phyloP scores from a whole-genome alignment of 2,329 filamentous ascomycete genomes.

The Cladophialophora exuberans region DNA sequence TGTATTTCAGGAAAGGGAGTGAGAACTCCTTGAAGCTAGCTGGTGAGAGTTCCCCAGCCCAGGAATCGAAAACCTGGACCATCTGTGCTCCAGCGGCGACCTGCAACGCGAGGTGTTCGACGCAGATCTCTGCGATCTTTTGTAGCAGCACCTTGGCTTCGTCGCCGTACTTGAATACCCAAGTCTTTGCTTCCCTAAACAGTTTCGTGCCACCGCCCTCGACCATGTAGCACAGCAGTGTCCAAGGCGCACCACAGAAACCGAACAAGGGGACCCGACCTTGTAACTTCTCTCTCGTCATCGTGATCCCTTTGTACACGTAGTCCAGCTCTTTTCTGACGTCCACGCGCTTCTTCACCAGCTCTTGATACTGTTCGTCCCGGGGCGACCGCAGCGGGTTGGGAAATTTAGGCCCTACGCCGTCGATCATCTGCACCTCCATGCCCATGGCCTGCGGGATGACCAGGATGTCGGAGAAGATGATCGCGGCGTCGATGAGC shows the following conservation, averaged over 20 bases:
- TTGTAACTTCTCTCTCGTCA: slow-evolving; percentile 84
- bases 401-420: slow-evolving; percentile 94
- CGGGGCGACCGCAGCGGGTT: slow-evolving; percentile 76
- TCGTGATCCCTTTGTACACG: slow-evolving; percentile 91
- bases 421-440: slow-evolving; percentile 97
- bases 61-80: slow-evolving; percentile 96
- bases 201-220: slow-evolving; percentile 96
- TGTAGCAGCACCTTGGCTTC: slow-evolving; percentile 79
- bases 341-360: slow-evolving; percentile 79
- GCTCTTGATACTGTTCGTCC: slow-evolving; percentile 78
- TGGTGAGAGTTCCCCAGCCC: slow-evolving; percentile 92
- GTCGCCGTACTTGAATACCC: slow-evolving; percentile 87
- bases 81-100: slow-evolving; percentile 93
- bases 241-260: slow-evolving; percentile 97
- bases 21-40: slow-evolving; percentile 81
- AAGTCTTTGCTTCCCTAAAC: slow-evolving; percentile 92
- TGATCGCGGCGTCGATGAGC: slow-evolving; percentile 94
- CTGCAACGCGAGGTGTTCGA: slow-evolving; percentile 90
- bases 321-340: slow-evolving; percentile 85
- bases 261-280: slow-evolving; percentile 92
- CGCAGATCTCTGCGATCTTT: slow-evolving; percentile 92
- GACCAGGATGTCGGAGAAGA: slow-evolving; percentile 98
- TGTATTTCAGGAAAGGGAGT: slow-evolving; percentile 82
- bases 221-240: slow-evolving; percentile 97
- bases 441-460: slow-evolving; percentile 98